These are phyloP conservation scores for Xylaria sp. DNA, from an alignment of 2,329 filamentous ascomycete species.

Conservation along the genomic window DNA sequence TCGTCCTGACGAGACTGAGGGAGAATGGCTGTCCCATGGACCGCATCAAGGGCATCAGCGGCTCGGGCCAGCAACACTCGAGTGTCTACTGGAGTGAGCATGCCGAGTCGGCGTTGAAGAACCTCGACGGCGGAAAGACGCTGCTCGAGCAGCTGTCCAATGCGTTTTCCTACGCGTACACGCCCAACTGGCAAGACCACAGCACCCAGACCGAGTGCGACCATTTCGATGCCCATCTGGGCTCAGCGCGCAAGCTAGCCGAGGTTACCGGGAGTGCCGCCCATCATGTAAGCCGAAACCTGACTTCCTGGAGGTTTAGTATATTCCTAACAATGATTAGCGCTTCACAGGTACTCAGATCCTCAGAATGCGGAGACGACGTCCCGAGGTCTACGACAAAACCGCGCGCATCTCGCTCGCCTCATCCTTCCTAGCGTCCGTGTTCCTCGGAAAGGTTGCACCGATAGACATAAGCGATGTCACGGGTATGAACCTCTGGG, in stretches of 20 bases:
- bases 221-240: constrained; percentile 75
- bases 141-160: constrained; percentile 73
- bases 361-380: constrained; percentile 78
- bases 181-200: constrained; percentile 97
- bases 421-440: constrained; percentile 89
- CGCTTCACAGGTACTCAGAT: constrained; percentile 98
- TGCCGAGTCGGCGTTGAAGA: constrained; percentile 66
- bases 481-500: constrained; percentile 96
- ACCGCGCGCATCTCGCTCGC: constrained; percentile 90
- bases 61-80: constrained; percentile 95
- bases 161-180: constrained; percentile 82
- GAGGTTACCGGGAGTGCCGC: constrained; percentile 86
- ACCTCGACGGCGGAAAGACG: constrained; percentile 60
- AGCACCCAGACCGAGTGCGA: constrained; percentile 94
- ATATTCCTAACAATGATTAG: constrained; percentile 45
- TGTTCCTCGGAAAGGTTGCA: constrained; percentile 83
- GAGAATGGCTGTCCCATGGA: constrained; percentile 72
- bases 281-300: constrained; percentile 71
- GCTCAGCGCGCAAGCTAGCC: constrained; percentile 69
- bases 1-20: constrained; percentile 75
- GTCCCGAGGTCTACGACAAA: constrained; percentile 77
- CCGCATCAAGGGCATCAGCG: constrained; percentile 79
- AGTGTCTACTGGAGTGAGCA: constrained; percentile 88
- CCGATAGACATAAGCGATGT: constrained; percentile 94
- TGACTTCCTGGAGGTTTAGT: neutral